Evolutionary conservation across 2,329 filamentous ascomycete species (phyloP), one percentile per base, ranked within the genome.

Genomic region (Pseudopyricularia javanii): DNA sequence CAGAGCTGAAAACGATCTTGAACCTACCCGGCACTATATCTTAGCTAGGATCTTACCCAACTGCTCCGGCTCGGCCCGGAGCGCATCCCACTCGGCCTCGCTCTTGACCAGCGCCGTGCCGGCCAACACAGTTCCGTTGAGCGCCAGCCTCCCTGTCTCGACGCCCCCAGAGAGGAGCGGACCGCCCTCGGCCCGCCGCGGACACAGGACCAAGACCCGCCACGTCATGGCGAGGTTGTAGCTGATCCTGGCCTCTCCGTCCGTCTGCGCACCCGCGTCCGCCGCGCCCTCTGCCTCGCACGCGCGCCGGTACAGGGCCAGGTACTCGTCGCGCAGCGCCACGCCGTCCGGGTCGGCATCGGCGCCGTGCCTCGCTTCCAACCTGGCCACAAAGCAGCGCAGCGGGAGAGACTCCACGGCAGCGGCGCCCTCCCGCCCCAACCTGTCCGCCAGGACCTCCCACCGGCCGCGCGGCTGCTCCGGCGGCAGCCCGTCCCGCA

Each of bases 61-160:
- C 59, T 67, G 67, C 1, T 50, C 58, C 24, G 65, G 62, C 40
- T 74, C 65, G n/a, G 64, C 63, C 53, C 67, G 66, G 50, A 85
- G 57, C 1, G 70, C 71, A 54, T 80, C 67, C 78, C 79, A 83
- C 63, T 83, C 79, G 3, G 62, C 65, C 59, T 77, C 65, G 28
- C 63, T 79, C 66, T 83, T 84, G 15, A 84, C 80, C 52, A 85
- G 65, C 26, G 80, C 76, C 9, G 80, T 84, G 7, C 81, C 81
- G 9, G 80, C 81, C 56, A 84, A 62, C n/a, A 84, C 64, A 0
- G 81, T 83, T 3, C 81, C 81, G 52, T 85, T 84, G 33, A 84
- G 64, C 17, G 75, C 66, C 32, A 82, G 54, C 24, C 59, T 63
- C 0, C 77, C 78, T 2, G 69, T 62, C 8, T 63, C 57, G 1